A percentile compares a stretch with the other conserved stretches of the same genome.
Evolutionary conservation across 2,329 filamentous ascomycete genomes (phyloP).

Genomic region (Ambrosiella beaveri): DNA sequence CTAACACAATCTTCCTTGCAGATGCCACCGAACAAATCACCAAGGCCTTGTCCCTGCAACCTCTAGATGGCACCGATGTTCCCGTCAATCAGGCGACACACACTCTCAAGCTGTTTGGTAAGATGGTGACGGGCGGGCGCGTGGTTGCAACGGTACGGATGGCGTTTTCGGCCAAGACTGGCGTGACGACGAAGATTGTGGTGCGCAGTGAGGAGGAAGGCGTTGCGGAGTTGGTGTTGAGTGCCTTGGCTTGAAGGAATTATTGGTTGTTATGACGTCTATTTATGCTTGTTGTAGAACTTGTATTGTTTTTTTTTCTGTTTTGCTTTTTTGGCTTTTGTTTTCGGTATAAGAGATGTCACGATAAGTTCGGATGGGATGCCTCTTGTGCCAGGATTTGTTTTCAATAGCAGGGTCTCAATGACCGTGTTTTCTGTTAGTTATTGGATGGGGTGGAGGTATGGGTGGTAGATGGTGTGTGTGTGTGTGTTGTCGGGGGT

Average conservation of each 20-base stretch:
- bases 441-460: neutral
- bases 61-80: conserved; percentile 85
- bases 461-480: neutral
- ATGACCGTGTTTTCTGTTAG: neutral
- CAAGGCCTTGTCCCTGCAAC: conserved; percentile 75
- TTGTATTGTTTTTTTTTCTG: neutral
- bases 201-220: conserved; percentile 86
- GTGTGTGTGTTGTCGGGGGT: neutral
- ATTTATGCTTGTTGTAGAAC: neutral
- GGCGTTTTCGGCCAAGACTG: conserved; percentile 82
- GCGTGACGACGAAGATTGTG: conserved; percentile 89
- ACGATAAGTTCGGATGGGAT: too few relatives aligned
- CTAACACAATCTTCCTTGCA: conserved; percentile 20
- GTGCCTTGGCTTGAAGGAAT: conserved; percentile 55
- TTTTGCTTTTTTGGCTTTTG: neutral
- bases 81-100: conserved; percentile 78
- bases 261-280: neutral
- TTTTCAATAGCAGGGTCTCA: neutral
- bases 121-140: conserved; percentile 78
- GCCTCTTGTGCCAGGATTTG: neutral
- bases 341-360: neutral
- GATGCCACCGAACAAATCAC: conserved; percentile 87
- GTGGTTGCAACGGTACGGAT: conserved; percentile 80
- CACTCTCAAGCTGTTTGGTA: conserved; percentile 87
- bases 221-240: conserved; percentile 68